Percentiles rank a stretch among this genome's conserved stretches.
phyloP scores from a whole-genome alignment of 257 asterid species.

The Lavandula angustifolia region DNA sequence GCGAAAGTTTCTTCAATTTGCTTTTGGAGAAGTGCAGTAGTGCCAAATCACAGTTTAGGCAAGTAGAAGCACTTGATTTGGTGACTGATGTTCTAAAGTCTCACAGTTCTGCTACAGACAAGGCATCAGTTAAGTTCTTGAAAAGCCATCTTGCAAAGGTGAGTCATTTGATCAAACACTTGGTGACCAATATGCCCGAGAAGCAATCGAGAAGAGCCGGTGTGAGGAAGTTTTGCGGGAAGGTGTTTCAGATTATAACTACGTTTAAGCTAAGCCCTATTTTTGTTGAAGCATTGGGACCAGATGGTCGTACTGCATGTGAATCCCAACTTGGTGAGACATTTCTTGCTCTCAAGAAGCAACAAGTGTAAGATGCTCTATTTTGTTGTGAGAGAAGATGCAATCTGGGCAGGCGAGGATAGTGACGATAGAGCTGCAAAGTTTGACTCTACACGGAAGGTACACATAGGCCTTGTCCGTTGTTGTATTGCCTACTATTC shows the following conservation, averaged over 20 bases:
- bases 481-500: too few relatives aligned
- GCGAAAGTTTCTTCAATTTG: conserved; percentile 58
- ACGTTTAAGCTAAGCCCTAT: conserved; percentile 36
- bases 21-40: conserved; percentile 78
- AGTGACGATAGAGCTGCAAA: too few relatives aligned
- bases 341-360: conserved; percentile 57
- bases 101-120: conserved; percentile 36
- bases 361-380: conserved; percentile 18
- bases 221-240: conserved; percentile 79
- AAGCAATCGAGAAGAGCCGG: conserved; percentile 81
- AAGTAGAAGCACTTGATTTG: conserved; percentile 85
- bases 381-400: background rate
- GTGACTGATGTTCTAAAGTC: conserved; percentile 61
- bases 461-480: too few relatives aligned
- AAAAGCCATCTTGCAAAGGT: conserved; percentile 53
- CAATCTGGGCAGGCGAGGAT: background rate
- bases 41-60: conserved; percentile 70
- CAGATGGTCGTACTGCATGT: conserved; percentile 56
- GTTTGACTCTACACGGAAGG: background rate
- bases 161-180: conserved; percentile 48
- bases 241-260: conserved; percentile 61
- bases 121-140: conserved; percentile 41
- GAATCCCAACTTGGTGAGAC: conserved; percentile 65
- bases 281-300: conserved; percentile 61
- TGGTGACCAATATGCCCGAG: conserved; percentile 77